Conservation (phyloP, 2,329 filamentous ascomycete species). For the Ophiognomonia clavigignenti-juglandacearum region DNA sequence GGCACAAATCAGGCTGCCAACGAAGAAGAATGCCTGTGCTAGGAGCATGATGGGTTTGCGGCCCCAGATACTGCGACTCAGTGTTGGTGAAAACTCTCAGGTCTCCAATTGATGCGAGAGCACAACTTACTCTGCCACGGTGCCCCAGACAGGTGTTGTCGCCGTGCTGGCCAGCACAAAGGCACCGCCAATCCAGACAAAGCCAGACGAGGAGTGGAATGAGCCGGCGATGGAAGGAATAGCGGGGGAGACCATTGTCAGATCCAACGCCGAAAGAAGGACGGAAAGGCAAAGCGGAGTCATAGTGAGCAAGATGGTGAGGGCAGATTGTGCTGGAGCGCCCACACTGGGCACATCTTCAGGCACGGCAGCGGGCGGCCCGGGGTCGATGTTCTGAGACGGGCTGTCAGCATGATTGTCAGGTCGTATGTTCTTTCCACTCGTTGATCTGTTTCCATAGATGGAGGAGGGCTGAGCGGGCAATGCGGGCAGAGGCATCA, state of each 20-base stretch:
- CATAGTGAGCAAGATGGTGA: not conserved
- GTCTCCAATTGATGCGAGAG: not conserved
- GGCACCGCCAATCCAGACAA: conserved; percentile 72
- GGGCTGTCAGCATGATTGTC: not conserved
- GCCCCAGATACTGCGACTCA: conserved; percentile 39
- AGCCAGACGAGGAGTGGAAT: conserved; percentile 63
- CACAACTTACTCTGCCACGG: conserved; percentile 39
- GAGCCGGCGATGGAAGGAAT: conserved; percentile 60
- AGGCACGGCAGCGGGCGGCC: not conserved
- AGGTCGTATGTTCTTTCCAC: too few relatives aligned
- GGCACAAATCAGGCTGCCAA: conserved; percentile 50
- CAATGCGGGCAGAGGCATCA: not conserved
- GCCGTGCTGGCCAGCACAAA: conserved; percentile 68
- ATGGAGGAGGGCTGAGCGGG: not conserved
- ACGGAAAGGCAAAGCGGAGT: conserved; percentile 20
- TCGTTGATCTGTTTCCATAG: not conserved
- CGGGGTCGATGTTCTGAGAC: not conserved
- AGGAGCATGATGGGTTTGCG: conserved; percentile 49
- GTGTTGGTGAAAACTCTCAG: not conserved
- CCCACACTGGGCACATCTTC: not conserved
- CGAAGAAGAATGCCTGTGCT: conserved; percentile 48
- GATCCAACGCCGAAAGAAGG: conserved; percentile 51
- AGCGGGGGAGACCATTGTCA: conserved; percentile 62
- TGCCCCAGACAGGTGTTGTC: conserved; percentile 66
- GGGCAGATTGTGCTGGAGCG: not conserved